Percentiles rank a stretch among this genome's conserved stretches.
phyloP scores from a whole-genome alignment of 345 rosid species.

The Syzygium aromaticum region DNA sequence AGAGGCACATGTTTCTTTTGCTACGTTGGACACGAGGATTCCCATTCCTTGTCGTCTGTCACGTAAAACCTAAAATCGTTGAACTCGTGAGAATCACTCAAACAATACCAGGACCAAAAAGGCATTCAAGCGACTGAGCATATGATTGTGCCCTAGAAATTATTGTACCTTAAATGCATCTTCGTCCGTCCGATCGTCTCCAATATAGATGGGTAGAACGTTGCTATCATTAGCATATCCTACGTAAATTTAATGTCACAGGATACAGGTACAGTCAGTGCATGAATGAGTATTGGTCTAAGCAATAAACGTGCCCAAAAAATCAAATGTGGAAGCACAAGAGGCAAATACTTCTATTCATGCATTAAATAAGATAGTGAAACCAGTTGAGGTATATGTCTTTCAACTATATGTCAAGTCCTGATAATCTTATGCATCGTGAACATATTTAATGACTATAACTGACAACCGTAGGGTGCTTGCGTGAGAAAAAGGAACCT shows the following conservation, averaged over 20 bases:
- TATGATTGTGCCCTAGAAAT: neutral
- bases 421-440: neutral
- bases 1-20: constrained; percentile 82
- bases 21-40: constrained; percentile 73
- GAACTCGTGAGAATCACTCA: neutral
- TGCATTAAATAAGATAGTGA: neutral
- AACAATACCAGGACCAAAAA: neutral
- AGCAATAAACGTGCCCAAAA: neutral
- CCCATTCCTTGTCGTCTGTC: constrained; percentile 80
- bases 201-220: constrained; percentile 77
- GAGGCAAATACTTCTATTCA: neutral
- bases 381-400: neutral
- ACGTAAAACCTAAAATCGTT: constrained; percentile 43
- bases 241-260: neutral
- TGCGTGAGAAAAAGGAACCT: neutral
- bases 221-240: constrained; percentile 62
- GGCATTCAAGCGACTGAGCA: neutral
- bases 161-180: constrained; percentile 81
- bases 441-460: neutral
- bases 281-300: neutral
- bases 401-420: neutral
- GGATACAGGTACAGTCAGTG: neutral
- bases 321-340: neutral
- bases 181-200: constrained; percentile 90
- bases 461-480: neutral